These are phyloP conservation scores for Xylaria arbuscula DNA, from an alignment of 2,329 filamentous ascomycete species.

Conservation along the genomic window DNA sequence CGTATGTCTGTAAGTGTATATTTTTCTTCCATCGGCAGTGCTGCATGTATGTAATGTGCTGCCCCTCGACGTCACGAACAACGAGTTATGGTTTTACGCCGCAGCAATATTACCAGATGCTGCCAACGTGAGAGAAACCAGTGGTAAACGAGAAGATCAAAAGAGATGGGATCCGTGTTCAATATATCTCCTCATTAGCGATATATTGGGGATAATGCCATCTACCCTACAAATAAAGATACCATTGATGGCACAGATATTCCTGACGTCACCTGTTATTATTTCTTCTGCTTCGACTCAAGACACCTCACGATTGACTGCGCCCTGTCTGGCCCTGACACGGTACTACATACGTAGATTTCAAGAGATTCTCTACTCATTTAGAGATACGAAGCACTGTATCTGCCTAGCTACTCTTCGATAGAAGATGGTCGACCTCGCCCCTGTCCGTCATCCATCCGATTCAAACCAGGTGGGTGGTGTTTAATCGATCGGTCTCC, in stretches of 20 bases:
- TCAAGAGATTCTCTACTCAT: background rate
- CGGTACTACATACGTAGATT: too few relatives aligned
- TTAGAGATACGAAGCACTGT: too few relatives aligned
- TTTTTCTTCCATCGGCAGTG: background rate
- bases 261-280: background rate
- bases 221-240: background rate
- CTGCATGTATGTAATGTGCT: too few relatives aligned
- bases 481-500: background rate
- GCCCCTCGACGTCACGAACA: background rate
- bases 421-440: background rate
- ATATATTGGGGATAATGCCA: background rate
- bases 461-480: background rate
- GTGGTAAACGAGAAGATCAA: background rate
- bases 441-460: background rate
- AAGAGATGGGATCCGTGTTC: background rate
- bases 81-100: background rate
- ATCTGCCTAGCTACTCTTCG: background rate
- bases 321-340: background rate
- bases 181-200: background rate
- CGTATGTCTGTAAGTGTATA: background rate
- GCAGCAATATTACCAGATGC: background rate
- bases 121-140: background rate
- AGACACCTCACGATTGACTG: background rate
- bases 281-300: background rate
- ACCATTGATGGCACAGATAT: too few relatives aligned